Conservation (phyloP, 441 rosid genomes). For the Macaranga tanarius region DNA sequence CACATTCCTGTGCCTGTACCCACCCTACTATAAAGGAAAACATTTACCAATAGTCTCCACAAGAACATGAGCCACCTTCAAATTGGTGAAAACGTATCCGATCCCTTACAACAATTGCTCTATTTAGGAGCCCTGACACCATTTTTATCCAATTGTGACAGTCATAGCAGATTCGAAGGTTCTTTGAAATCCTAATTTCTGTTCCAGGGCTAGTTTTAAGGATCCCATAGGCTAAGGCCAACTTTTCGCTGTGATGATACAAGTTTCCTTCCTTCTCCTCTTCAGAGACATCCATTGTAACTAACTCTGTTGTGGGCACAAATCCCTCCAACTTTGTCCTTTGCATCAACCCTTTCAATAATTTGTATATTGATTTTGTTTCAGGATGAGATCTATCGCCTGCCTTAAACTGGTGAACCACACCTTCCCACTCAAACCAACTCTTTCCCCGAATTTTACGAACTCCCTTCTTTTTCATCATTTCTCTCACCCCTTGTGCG, state of each 20-base stretch:
- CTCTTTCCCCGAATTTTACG: constrained; percentile 27
- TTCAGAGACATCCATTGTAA: constrained; percentile 80
- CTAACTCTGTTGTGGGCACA: constrained; percentile 61
- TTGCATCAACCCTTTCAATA: constrained; percentile 48
- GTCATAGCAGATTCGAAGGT: constrained; percentile 69
- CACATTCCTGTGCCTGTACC: neutral
- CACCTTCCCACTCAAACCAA: constrained; percentile 33
- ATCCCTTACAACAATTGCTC: constrained; percentile 71
- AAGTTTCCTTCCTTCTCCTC: constrained; percentile 81
- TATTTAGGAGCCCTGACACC: constrained; percentile 58
- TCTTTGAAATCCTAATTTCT: constrained; percentile 65
- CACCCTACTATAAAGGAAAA: neutral
- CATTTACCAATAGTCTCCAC: constrained; percentile 60
- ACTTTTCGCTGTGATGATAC: constrained; percentile 71
- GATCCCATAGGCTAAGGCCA: constrained; percentile 72
- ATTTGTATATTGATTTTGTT: constrained; percentile 47
- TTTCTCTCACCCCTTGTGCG: constrained; percentile 43
- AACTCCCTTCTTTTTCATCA: constrained; percentile 25
- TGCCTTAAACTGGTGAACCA: constrained; percentile 28
- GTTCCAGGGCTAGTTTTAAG: constrained; percentile 65
- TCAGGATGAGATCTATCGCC: constrained; percentile 44
- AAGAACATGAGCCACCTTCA: constrained; percentile 77
- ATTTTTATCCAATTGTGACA: constrained; percentile 76
- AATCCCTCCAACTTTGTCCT: constrained; percentile 54
- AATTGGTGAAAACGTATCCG: constrained; percentile 77